Percentiles rank a stretch among this genome's conserved stretches.
Conservation (phyloP, 768 basidiomycete species). For the Suillus paluster region DNA sequence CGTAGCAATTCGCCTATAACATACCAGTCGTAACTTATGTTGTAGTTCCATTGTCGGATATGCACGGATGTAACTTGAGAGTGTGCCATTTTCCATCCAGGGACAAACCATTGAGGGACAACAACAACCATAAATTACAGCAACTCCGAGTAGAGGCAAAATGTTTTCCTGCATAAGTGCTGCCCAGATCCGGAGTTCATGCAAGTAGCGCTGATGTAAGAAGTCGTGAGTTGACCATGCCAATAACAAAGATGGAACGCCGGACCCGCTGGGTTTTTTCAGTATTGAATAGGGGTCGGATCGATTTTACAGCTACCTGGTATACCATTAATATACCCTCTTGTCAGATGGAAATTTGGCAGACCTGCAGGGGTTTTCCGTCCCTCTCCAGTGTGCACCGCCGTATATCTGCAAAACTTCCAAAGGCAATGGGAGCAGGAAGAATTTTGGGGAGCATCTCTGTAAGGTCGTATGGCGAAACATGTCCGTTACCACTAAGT, state of each 20-base stretch:
- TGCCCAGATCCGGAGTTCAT: conserved; percentile 28
- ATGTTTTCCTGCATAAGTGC: conserved; percentile 30
- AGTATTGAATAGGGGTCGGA: neutral
- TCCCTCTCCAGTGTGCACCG: conserved; percentile 16
- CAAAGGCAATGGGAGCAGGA: neutral
- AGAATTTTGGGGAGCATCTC: neutral
- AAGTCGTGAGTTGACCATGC: neutral
- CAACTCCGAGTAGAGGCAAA: conserved; percentile 34
- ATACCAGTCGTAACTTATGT: neutral
- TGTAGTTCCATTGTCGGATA: neutral
- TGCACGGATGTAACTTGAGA: conserved; percentile 23
- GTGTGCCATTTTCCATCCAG: conserved; percentile 34
- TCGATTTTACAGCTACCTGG: neutral
- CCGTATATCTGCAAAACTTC: conserved; percentile 28
- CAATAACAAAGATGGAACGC: neutral
- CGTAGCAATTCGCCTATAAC: neutral
- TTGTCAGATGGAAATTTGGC: neutral
- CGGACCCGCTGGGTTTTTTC: neutral
- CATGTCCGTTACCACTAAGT: neutral
- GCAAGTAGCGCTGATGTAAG: conserved; percentile 18
- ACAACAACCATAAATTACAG: no score
- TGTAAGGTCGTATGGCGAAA: neutral
- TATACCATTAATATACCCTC: neutral
- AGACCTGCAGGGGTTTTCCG: neutral
- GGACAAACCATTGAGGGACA: no score